Evolutionary conservation across 169 alveolate genomes (phyloP), one percentile per base, ranked within the genome.

Genomic region (Eimeria acervulina): DNA sequence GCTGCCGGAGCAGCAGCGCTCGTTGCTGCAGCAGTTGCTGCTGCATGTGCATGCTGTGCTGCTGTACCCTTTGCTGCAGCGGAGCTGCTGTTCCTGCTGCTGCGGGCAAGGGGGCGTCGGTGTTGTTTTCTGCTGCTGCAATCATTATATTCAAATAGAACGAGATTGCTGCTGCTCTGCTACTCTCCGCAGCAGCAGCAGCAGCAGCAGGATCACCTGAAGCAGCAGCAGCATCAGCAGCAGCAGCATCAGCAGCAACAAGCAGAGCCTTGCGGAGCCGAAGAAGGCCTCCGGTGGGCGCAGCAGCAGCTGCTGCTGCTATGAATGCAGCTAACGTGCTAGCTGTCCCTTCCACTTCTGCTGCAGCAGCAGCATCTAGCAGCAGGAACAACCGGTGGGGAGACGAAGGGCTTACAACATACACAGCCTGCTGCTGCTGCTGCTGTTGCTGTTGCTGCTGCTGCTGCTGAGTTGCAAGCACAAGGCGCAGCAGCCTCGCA

Each of bases 201-300:
- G 38, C 38, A 28, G 55, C 55, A 47, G 55, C 55, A 47, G 55
- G 55, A 47, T 5, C 55, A 47, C 55, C 55, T 47, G 55, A 47
- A 80, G 89, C 2, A 80, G 89, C 10, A 80, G 89, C 68, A 40
- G 89, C 55, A 40, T 59, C 68, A 40, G 66, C 63, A 40, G 89
- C 66, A 40, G 33, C 89, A 38, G 89, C 68, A 38, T 31, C 68
- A 40, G 89, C 66, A 42, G 68, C 89, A 40, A 31, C 66, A n/a
- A 80, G 31, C 6, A 80, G n/a, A n/a, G 89, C 66, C 63, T 40
- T 33, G 63, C 89, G 89, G 40, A 80, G 89, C 66, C n/a, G 21
- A 38, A 40, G 33, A 52, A 80, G 63, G 1, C 38, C 89, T n/a
- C 23, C 55, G 12, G 5, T 5, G 12, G 55, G 55, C 12, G 55